Base-by-base conservation (phyloP, 768 basidiomycete genomes). In the Lactarius hengduanensis region DNA sequence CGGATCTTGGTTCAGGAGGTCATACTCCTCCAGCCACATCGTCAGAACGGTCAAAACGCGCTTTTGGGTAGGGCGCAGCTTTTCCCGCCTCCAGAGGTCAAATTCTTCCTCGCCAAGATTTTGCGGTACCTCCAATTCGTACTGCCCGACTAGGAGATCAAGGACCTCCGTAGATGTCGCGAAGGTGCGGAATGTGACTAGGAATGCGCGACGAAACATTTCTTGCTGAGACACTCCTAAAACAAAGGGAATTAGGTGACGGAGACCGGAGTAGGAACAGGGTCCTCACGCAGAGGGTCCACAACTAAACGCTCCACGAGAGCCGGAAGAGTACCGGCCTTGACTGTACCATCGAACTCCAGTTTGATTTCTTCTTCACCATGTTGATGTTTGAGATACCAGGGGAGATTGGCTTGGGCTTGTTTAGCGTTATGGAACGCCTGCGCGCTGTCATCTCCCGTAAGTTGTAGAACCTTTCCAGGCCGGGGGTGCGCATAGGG, bases 141-240 rank as follows among this genome's bases (percentile, higher is more conserved):
- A 94, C 18, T 84, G 82, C 45, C 85, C 81, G 20, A 87, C 77
- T 36, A 96, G 83, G 59, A 86, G 77, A 36, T 90, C 86, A 69
- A 94, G 87, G 2, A 96, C 76, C 50, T 81, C 78, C 50, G 86
- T 82, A 2, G 91, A 83, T 7, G 84, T 85, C 30, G 86, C 87
- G 73, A 96, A 94, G 0, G 91, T 90, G 61, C 87, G 82, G 78
- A 91, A 93, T 18, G 93, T 95, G 76, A 85, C 87, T 55, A 96
- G 80, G 78, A 96, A 96, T n/a, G 84, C 81, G 38, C 81, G 79
- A 32, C 81, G 79, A 73, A 82, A 89, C 13, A 74, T 69, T 15
- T 73, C 69, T 34, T 74, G 74, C 28, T 73, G 64, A 36, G 70
- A 68, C 59, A 65, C 66, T 20, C 69, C 75, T 73, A 61, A n/a